Conservation (phyloP, 352 stramenopile genomes). For the Vaucheria bursata region DNA sequence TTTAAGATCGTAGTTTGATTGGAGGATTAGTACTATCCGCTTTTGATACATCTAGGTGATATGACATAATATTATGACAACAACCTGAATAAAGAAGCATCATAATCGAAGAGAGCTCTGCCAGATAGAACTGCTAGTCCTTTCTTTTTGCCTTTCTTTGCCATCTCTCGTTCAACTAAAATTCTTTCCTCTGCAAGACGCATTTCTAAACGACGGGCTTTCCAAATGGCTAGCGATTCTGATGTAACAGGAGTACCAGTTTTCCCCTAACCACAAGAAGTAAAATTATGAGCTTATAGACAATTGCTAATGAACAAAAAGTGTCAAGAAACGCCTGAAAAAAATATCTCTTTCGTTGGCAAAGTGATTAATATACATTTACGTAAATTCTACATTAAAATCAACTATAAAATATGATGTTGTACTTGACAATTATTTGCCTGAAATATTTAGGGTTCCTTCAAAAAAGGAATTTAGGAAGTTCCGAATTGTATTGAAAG, state of each 20-base stretch:
- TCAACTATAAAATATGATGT: no score
- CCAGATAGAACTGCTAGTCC: conserved; percentile 63
- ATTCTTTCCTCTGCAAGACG: conserved; percentile 44
- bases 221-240: conserved; percentile 63
- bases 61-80: background rate
- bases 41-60: background rate
- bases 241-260: conserved; percentile 61
- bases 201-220: conserved; percentile 50
- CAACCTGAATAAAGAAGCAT: conserved; percentile 60
- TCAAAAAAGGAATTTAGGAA: no score
- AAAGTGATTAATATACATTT: background rate
- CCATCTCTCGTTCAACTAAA: conserved; percentile 50
- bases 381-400: background rate
- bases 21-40: background rate
- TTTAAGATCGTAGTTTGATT: background rate
- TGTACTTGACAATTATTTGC: no score
- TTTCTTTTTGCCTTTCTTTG: conserved; percentile 52
- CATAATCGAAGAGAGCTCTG: conserved; percentile 66
- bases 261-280: conserved; percentile 9
- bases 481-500: no score
- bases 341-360: background rate
- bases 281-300: no score
- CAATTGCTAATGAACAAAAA: background rate
- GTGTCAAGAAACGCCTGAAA: background rate
- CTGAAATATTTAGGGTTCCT: no score